Conservation (phyloP, 345 rosid genomes). For the Trapa incisa region DNA sequence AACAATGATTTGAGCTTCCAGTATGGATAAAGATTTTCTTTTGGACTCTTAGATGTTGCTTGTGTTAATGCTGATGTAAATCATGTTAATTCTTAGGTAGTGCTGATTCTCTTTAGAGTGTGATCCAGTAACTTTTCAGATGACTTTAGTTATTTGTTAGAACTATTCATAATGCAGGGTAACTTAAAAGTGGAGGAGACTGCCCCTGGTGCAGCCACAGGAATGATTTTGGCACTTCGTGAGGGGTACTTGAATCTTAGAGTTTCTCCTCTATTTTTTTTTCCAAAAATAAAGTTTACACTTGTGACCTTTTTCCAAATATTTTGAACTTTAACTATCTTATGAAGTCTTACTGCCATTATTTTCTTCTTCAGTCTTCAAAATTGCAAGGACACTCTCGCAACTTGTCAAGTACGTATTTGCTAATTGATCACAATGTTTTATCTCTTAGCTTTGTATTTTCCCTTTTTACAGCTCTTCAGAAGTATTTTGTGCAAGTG, state of each 20-base stretch:
- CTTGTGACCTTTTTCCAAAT: neutral
- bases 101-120: neutral
- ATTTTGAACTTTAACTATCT: neutral
- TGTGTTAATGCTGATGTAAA: neutral
- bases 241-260: slow-evolving; percentile 43
- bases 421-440: slow-evolving; percentile 1
- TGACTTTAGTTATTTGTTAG: neutral
- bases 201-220: slow-evolving; percentile 62
- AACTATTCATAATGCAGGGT: slow-evolving; percentile 24
- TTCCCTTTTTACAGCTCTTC: neutral
- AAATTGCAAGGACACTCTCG: slow-evolving; percentile 56
- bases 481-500: neutral
- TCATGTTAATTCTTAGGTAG: neutral
- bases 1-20: neutral
- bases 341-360: slow-evolving; percentile 4
- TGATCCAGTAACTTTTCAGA: neutral
- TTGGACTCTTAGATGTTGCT: neutral
- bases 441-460: neutral
- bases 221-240: slow-evolving; percentile 78
- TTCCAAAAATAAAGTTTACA: neutral
- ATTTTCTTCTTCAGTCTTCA: slow-evolving; percentile 56
- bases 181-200: slow-evolving; percentile 61
- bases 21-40: neutral
- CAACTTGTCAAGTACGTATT: slow-evolving; percentile 59
- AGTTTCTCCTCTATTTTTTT: neutral